Evolutionary conservation across 768 basidiomycete species (phyloP).

Genomic region (Leucosporidium creatinivorum): DNA sequence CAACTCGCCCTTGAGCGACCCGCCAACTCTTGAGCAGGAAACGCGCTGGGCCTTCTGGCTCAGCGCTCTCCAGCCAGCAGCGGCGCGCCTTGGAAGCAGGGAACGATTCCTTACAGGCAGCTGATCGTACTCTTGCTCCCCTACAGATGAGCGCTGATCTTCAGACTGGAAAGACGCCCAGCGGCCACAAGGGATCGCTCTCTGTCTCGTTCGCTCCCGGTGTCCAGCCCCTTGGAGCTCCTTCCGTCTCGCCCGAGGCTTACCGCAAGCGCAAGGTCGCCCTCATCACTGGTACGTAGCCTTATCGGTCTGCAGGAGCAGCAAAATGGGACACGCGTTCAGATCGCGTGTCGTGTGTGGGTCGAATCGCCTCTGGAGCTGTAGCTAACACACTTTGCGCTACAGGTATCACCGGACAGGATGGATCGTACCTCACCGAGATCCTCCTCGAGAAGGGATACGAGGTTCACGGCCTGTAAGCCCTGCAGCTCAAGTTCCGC

Average conservation of each 20-base stretch:
- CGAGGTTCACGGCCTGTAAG: constrained; percentile 43
- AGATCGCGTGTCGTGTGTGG: not conserved
- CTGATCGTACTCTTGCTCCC: too few relatives aligned
- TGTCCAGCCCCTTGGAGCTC: not conserved
- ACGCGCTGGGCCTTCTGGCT: too few relatives aligned
- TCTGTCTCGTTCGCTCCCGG: not conserved
- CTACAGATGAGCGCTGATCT: too few relatives aligned
- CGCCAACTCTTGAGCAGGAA: too few relatives aligned
- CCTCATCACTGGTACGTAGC: constrained; percentile 68
- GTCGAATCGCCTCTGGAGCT: not conserved
- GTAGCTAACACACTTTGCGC: not conserved
- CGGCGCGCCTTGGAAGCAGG: too few relatives aligned
- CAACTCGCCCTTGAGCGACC: too few relatives aligned
- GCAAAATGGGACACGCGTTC: not conserved
- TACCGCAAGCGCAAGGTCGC: constrained; percentile 88
- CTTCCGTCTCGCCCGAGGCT: constrained; percentile 48
- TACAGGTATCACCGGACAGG: constrained; percentile 87
- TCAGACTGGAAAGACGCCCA: too few relatives aligned
- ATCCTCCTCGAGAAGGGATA: constrained; percentile 45
- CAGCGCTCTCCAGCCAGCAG: too few relatives aligned
- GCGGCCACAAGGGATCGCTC: not conserved
- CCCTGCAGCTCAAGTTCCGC: not conserved
- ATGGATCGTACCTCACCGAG: constrained; percentile 86
- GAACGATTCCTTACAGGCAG: too few relatives aligned
- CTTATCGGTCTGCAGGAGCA: not conserved